A percentile compares a stretch with the other conserved stretches of the same genome.
Conservation (phyloP, 2,329 filamentous ascomycete species). For the Nemania diffusa region DNA sequence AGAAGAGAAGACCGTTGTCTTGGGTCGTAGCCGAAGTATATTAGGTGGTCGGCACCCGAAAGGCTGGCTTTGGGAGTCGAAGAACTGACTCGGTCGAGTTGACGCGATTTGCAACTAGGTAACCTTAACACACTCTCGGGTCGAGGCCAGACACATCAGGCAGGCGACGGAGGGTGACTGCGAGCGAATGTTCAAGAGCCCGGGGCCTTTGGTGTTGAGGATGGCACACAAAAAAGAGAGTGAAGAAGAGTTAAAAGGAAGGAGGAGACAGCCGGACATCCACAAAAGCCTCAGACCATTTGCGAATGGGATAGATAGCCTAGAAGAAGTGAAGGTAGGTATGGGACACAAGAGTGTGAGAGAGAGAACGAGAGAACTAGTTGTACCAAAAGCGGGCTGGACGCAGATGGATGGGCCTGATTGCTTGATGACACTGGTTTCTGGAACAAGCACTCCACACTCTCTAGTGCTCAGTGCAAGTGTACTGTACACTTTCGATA, state of each 20-base stretch:
- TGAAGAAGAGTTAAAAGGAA: neutral
- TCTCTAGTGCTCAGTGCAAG: neutral
- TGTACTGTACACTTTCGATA: conserved; percentile 2
- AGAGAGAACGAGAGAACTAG: conserved; percentile 15
- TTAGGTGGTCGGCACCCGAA: conserved; percentile 37
- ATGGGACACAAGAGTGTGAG: conserved; percentile 23
- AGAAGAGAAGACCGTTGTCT: conserved; percentile 39
- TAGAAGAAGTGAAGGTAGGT: conserved; percentile 7
- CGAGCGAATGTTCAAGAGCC: conserved; percentile 11
- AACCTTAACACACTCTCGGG: conserved; percentile 34
- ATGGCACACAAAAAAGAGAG: conserved; percentile 2
- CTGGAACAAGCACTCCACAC: conserved; percentile 31
- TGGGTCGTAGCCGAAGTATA: conserved; percentile 45
- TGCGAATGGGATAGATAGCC: conserved; percentile 19
- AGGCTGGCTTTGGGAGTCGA: conserved; percentile 40
- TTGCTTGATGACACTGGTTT: conserved; percentile 34
- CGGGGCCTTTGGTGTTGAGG: conserved; percentile 2
- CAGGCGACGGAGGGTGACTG: conserved; percentile 7
- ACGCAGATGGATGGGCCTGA: conserved; percentile 26
- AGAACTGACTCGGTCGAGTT: conserved; percentile 33
- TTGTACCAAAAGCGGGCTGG: conserved; percentile 37
- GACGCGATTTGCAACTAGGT: conserved; percentile 29
- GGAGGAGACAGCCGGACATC: conserved; percentile 18
- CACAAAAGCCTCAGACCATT: conserved; percentile 29
- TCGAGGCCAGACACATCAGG: conserved; percentile 15